Percentiles rank a stretch among this genome's conserved stretches.
These are phyloP conservation scores for Mixia osmundae DNA, from an alignment of 1,284 basidiomycete species.

Conservation along the genomic window DNA sequence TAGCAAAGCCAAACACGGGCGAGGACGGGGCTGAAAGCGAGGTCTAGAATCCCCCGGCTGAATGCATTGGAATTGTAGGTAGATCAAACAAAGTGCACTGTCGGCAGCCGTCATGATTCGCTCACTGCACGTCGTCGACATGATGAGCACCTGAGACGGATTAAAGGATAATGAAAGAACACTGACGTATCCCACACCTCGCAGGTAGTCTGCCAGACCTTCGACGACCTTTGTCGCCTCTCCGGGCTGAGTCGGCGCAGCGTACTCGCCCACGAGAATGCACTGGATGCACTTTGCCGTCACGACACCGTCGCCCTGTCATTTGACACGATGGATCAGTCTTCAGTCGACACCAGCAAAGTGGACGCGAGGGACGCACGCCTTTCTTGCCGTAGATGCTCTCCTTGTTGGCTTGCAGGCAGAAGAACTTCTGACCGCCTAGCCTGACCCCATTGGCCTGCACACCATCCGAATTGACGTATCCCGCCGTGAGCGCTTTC, in stretches of 20 bases:
- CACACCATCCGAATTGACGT: slow-evolving; percentile 28
- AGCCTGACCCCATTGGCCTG: slow-evolving; percentile 41
- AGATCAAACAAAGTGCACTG: too few relatives aligned
- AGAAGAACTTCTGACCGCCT: slow-evolving; percentile 58
- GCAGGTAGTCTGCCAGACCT: slow-evolving; percentile 57
- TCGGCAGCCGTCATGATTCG: too few relatives aligned
- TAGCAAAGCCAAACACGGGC: too few relatives aligned
- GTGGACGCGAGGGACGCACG: slow-evolving; percentile 30
- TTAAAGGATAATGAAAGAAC: too few relatives aligned
- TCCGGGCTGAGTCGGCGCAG: slow-evolving; percentile 34
- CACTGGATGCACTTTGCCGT: slow-evolving; percentile 75
- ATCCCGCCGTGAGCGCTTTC: slow-evolving; percentile 36
- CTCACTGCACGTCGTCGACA: too few relatives aligned
- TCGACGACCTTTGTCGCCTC: slow-evolving; percentile 54
- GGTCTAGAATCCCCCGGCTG: too few relatives aligned
- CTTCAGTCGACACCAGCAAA: slow-evolving; percentile 1
- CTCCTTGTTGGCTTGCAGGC: slow-evolving; percentile 34
- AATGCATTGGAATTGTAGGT: too few relatives aligned
- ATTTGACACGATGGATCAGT: not conserved
- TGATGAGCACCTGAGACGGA: too few relatives aligned
- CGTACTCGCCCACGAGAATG: slow-evolving; percentile 58
- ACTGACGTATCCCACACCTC: slow-evolving; percentile 30
- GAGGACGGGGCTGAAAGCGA: too few relatives aligned
- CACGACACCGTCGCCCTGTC: slow-evolving; percentile 51
- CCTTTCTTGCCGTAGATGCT: slow-evolving; percentile 59